phyloP scores from a whole-genome alignment of 2,329 filamentous ascomycete genomes.

The Neurospora crassa region DNA sequence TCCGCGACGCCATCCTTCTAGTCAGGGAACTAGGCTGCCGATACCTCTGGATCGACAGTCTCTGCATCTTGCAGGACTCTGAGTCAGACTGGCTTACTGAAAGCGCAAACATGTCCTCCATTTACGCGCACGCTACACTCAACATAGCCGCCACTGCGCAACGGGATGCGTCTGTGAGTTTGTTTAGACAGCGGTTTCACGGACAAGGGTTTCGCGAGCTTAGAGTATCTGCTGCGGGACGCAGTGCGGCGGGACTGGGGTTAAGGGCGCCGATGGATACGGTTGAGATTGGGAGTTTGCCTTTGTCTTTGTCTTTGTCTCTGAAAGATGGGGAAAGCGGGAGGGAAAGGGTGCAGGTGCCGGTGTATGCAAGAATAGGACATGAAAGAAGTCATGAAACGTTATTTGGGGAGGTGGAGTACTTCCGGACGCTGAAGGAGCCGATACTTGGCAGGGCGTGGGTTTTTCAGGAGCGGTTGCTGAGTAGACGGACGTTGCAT shows the following conservation, averaged over 20 bases:
- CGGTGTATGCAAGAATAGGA: constrained; percentile 2
- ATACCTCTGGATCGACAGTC: constrained; percentile 5
- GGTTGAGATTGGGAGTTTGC: neutral
- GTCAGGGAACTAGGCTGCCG: neutral
- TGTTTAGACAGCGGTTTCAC: neutral
- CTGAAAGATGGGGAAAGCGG: no score
- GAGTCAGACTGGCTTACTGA: constrained; percentile 2
- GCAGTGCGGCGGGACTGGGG: neutral
- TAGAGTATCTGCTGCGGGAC: neutral
- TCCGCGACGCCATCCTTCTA: constrained; percentile 1
- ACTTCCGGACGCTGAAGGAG: constrained; percentile 4
- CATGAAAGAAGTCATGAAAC: constrained; percentile 8
- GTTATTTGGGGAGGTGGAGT: constrained; percentile 5
- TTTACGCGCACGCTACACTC: neutral
- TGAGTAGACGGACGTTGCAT: constrained; percentile 5
- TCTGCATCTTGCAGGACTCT: constrained; percentile 4
- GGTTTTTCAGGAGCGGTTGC: constrained; percentile 8
- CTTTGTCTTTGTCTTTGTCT: neutral
- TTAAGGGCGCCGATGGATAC: constrained; percentile 1
- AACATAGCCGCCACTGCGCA: constrained; percentile 3
- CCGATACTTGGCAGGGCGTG: constrained; percentile 4
- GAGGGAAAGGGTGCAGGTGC: neutral
- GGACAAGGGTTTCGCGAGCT: constrained; percentile 3
- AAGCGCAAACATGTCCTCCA: constrained; percentile 3
- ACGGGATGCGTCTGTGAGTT: neutral